A percentile compares a stretch with the other conserved stretches of the same genome.
phyloP scores from a whole-genome alignment of 202 grass and related monocot species.

The Saccharum hybrid region DNA sequence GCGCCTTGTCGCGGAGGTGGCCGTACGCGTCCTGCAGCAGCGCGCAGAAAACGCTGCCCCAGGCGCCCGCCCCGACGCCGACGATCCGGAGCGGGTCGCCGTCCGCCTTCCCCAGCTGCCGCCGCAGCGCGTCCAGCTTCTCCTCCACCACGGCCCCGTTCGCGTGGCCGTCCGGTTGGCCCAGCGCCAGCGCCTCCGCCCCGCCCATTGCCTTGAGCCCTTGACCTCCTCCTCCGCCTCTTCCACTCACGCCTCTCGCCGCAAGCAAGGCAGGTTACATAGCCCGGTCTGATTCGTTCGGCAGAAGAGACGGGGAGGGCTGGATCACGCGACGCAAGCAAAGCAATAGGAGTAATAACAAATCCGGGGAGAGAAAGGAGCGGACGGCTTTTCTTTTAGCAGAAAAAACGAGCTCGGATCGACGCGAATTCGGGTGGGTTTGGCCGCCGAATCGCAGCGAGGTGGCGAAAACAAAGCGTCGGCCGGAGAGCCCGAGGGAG shows the following conservation, averaged over 20 bases:
- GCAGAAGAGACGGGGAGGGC: conserved; percentile 28
- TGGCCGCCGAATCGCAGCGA: conserved; percentile 55
- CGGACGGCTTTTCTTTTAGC: neutral
- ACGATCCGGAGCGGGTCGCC: conserved; percentile 87
- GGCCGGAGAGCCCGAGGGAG: conserved; percentile 42
- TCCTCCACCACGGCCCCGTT: conserved; percentile 74
- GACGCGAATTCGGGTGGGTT: conserved; percentile 32
- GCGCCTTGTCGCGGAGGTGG: conserved; percentile 84
- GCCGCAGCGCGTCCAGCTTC: conserved; percentile 83
- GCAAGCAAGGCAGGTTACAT: too few relatives aligned
- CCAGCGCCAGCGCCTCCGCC: conserved; percentile 34
- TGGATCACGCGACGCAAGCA: conserved; percentile 33
- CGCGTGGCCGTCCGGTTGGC: conserved; percentile 55
- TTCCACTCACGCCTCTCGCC: conserved; percentile 10
- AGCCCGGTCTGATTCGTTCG: conserved; percentile 5
- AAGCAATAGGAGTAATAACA: neutral
- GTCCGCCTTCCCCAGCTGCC: conserved; percentile 72
- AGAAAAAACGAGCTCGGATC: neutral
- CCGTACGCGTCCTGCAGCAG: conserved; percentile 94
- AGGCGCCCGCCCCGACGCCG: conserved; percentile 88
- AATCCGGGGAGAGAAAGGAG: neutral
- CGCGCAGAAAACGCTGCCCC: conserved; percentile 94
- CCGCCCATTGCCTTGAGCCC: conserved; percentile 47
- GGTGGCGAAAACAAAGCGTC: conserved; percentile 21
- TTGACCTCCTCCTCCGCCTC: neutral